Conservation (phyloP, 1,284 basidiomycete genomes). For the Grifola frondosa region DNA sequence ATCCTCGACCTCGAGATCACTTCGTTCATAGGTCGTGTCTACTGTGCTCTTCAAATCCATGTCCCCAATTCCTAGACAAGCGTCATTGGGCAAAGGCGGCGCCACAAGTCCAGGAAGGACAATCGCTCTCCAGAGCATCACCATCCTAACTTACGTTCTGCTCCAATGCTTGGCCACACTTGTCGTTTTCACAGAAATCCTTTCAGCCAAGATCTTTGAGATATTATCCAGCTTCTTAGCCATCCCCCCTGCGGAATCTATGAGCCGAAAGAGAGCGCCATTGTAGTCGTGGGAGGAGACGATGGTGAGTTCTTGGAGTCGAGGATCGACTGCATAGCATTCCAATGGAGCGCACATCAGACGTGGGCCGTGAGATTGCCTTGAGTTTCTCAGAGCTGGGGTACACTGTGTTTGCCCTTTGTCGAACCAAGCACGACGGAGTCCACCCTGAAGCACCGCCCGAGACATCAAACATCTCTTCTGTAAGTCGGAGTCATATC, state of each 20-base stretch:
- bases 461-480: conserved; percentile 25
- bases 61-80: too few relatives aligned
- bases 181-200: conserved; percentile 12
- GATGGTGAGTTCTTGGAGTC: conserved; percentile 25
- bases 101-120: conserved; percentile 5
- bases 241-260: conserved; percentile 24
- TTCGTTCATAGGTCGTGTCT: too few relatives aligned
- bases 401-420: conserved; percentile 35
- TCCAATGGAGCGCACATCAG: conserved; percentile 14
- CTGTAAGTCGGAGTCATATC: conserved; percentile 23
- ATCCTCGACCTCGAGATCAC: too few relatives aligned
- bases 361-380: conserved; percentile 30
- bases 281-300: conserved; percentile 31
- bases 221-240: conserved; percentile 18
- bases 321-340: conserved; percentile 6
- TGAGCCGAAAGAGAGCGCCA: conserved; percentile 26
- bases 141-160: conserved; percentile 9
- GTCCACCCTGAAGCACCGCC: conserved; percentile 3
- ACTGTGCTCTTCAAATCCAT: too few relatives aligned
- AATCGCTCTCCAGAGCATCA: conserved; percentile 3
- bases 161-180: conserved; percentile 6
- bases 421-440: conserved; percentile 20
- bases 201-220: conserved; percentile 18
- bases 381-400: conserved; percentile 34
- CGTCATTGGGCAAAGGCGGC: conserved; percentile 1